Percentiles rank a stretch among this genome's conserved stretches.
These are phyloP conservation scores for Ascochyta clinopodiicola DNA, from an alignment of 2,329 filamentous ascomycete genomes.

Conservation along the genomic window DNA sequence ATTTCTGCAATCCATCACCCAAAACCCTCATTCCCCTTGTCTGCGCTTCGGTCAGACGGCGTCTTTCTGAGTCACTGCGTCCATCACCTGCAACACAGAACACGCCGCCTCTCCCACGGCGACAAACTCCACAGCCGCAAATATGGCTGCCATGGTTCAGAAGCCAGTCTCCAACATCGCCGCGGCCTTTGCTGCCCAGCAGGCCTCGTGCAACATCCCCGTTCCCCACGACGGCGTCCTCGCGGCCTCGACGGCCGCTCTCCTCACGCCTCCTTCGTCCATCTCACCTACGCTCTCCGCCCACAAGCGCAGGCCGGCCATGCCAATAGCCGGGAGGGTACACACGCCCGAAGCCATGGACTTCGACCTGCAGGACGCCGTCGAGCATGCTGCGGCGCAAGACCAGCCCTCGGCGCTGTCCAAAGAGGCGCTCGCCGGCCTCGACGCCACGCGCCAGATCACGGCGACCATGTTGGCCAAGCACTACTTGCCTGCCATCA, in stretches of 20 bases:
- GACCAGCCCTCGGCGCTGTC: conserved; percentile 54
- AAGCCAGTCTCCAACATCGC: conserved; percentile 52
- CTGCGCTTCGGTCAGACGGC: conserved; percentile 28
- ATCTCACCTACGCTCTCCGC: conserved; percentile 88
- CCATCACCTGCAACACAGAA: conserved; percentile 30
- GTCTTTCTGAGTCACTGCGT: conserved; percentile 40
- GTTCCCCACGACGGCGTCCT: conserved; percentile 40
- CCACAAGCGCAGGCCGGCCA: conserved; percentile 70
- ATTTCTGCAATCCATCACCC: conserved; percentile 23
- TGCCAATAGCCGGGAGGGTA: conserved; percentile 54
- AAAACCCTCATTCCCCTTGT: neutral
- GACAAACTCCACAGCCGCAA: conserved; percentile 9
- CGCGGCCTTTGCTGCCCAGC: conserved; percentile 47
- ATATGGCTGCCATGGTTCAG: conserved; percentile 47
- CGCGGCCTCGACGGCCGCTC: conserved; percentile 51
- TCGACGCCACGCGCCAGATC: conserved; percentile 81
- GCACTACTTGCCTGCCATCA: conserved; percentile 87
- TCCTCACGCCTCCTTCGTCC: conserved; percentile 93
- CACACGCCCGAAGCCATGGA: conserved; percentile 71
- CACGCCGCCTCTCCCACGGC: conserved; percentile 1
- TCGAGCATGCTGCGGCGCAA: conserved; percentile 58
- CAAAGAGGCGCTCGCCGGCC: conserved; percentile 59
- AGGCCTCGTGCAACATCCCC: conserved; percentile 33
- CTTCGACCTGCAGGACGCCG: conserved; percentile 78
- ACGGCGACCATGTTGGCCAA: conserved; percentile 85